Base-by-base conservation (phyloP, 306 rosid species). In the Mimosa bimucronata region DNA sequence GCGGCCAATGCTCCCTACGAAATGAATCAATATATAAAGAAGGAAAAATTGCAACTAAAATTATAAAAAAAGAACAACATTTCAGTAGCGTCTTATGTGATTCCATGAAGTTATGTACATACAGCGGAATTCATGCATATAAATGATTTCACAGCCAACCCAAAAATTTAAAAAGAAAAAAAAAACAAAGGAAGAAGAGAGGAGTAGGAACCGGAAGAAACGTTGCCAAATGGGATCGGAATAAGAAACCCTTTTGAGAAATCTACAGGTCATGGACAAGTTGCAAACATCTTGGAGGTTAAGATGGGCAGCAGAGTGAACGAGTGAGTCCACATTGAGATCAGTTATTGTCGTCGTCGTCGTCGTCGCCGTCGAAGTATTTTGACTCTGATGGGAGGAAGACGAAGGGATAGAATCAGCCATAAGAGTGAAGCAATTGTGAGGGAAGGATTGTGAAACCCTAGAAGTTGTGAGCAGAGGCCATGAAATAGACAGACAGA, bases 161-260 rank as follows among this genome's bases (percentile, higher is more conserved):
- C 65, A 57, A 57, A 10, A 10, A 1, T 2, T 34, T 34, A 13
- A 42, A 42, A 0, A 21, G 19, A 8, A 0, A 46, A 46, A 3
- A 14, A 45, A 1, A 21, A 55, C 3, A 55, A 21, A 13, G 11
- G 46, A 15, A 26, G 12, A 37, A 37, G 71, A 66, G 46, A 37
- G 38, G 16, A 28, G 41, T 41, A 58, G 66, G 44, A 23, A 93
- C 97, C 90, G 85, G 92, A 85, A 90, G 81, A 85, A 66, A 41
- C 58, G 92, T 13, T 61, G 89, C 97, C 97, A 94, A 57, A 94
- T 79, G 66, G 90, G 82, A 82, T 94, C 94, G 72, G 98, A 90
- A 74, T 88, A 91, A 5, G 97, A 86, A 76, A 84, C 88, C 61
- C 78, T 86, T 55, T 86, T 88, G 88, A 94, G 82, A 61, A 77